Evolutionary conservation across 75 land plant species (phyloP).

Genomic region (Chamaecyparis obtusa): DNA sequence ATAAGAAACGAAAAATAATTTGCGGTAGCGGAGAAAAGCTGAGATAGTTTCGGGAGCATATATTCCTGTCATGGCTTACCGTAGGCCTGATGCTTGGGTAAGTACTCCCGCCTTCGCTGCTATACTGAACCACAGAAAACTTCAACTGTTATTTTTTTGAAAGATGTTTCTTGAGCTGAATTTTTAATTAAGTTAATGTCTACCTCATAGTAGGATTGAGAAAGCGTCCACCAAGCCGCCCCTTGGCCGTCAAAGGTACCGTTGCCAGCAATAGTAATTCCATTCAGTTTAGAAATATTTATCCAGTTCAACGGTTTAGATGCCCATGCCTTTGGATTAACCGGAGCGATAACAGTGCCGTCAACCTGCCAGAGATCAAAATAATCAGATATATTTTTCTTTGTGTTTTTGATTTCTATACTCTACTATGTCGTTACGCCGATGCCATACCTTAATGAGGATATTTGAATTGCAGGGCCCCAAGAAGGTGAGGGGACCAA

Average conservation of each 20-base stretch:
- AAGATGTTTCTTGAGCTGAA: background rate
- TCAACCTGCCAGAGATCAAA: constrained; percentile 45
- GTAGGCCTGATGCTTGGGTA: background rate
- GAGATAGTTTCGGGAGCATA: background rate
- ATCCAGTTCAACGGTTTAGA: constrained; percentile 55
- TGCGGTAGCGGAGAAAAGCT: background rate
- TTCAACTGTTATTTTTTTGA: no score
- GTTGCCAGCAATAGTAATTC: constrained; percentile 54
- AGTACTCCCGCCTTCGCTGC: background rate
- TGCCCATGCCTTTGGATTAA: constrained; percentile 53
- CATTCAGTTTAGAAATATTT: constrained; percentile 65
- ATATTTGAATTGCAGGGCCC: constrained; percentile 67
- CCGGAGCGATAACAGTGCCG: constrained; percentile 80
- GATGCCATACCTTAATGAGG: constrained; percentile 22
- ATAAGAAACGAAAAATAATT: background rate
- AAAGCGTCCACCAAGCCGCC: constrained; percentile 69
- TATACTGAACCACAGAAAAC: background rate
- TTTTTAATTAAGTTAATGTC: background rate
- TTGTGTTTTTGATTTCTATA: background rate
- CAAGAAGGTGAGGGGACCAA: constrained; percentile 64
- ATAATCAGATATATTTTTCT: no score
- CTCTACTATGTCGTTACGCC: background rate
- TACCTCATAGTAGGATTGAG: background rate
- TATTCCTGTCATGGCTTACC: background rate
- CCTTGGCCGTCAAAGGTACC: constrained; percentile 80